These are phyloP conservation scores for Chloris gayana DNA, from an alignment of 176 grass and related monocot genomes.

Conservation along the genomic window DNA sequence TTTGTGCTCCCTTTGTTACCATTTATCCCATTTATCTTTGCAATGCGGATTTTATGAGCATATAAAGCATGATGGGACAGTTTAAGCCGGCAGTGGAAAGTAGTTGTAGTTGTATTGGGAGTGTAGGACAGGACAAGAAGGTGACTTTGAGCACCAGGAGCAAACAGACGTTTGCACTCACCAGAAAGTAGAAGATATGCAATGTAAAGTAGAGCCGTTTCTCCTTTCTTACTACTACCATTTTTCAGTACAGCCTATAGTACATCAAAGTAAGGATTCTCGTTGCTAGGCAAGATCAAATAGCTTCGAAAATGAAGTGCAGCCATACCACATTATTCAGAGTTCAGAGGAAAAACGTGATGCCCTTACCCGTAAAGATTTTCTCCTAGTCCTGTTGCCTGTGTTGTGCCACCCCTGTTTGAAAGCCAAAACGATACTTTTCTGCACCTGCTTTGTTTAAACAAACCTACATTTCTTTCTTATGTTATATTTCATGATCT, in stretches of 20 bases:
- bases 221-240: background rate
- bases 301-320: conserved; percentile 13
- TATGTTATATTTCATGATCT: background rate
- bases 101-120: background rate
- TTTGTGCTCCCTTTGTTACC: background rate
- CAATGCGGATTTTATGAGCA: background rate
- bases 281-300: background rate
- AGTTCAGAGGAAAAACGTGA: conserved; percentile 24
- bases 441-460: background rate
- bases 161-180: background rate
- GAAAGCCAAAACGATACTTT: conserved; percentile 6
- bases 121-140: background rate
- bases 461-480: background rate
- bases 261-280: conserved; percentile 24
- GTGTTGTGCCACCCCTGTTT: background rate
- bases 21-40: background rate
- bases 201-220: conserved; percentile 3
- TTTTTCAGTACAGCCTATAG: background rate
- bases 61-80: background rate
- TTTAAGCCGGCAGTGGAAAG: conserved; percentile 9
- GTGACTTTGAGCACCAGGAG: conserved; percentile 9
- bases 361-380: background rate
- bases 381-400: background rate
- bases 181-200: conserved; percentile 6
- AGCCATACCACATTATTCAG: background rate